Conservation (phyloP, 768 basidiomycete genomes). For the Aureoboletus auriporus region DNA sequence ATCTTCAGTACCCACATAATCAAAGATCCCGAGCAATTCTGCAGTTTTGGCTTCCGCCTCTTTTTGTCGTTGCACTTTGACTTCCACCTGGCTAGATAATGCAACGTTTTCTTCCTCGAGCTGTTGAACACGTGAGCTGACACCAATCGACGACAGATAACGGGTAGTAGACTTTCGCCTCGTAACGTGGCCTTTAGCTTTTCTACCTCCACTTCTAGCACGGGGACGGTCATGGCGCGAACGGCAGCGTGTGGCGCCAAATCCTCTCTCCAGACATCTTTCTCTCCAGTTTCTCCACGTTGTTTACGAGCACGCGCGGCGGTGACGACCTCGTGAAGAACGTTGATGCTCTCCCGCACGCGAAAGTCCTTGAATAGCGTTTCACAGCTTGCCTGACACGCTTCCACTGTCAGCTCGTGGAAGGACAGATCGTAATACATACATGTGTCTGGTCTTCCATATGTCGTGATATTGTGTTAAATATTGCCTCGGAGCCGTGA, state of each 20-base stretch:
- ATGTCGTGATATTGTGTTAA: constrained; percentile 64
- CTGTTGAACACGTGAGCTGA: constrained; percentile 31
- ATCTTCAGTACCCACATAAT: constrained; percentile 39
- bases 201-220: constrained; percentile 44
- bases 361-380: constrained; percentile 65
- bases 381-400: constrained; percentile 62
- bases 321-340: constrained; percentile 62
- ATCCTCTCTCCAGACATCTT: constrained; percentile 63
- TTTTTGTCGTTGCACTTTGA: constrained; percentile 41
- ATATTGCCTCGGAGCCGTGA: constrained; percentile 56
- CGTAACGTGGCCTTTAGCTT: constrained; percentile 35
- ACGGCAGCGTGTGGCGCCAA: constrained; percentile 61
- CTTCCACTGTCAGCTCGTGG: background rate
- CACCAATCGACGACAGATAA: background rate
- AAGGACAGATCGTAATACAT: background rate
- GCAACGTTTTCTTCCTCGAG: constrained; percentile 52
- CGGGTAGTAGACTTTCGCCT: constrained; percentile 25
- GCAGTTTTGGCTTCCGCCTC: constrained; percentile 43
- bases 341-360: constrained; percentile 67
- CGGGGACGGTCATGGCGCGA: constrained; percentile 58
- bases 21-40: constrained; percentile 49
- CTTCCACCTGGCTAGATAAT: constrained; percentile 46
- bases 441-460: constrained; percentile 61
- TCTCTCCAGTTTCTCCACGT: constrained; percentile 36
- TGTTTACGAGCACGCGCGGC: constrained; percentile 58